Percentiles rank a stretch among this genome's conserved stretches.
Evolutionary conservation across 75 land plant genomes (phyloP).

Genomic region (Pinus tabuliformis): DNA sequence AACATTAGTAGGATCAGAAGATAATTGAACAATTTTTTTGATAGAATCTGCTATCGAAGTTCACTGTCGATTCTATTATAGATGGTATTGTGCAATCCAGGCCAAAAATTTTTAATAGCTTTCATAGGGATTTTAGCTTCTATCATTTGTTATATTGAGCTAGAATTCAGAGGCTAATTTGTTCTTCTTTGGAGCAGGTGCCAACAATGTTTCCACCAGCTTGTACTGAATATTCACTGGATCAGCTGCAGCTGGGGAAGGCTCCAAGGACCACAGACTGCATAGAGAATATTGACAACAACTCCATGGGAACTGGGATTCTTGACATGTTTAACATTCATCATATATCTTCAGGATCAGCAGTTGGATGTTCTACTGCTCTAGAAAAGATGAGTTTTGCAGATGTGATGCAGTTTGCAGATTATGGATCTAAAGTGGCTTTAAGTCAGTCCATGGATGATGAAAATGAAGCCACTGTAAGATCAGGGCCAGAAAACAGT

Average conservation of each 20-base stretch:
- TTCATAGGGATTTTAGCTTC: too few relatives aligned
- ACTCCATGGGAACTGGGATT: constrained; percentile 8
- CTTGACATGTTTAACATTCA: constrained; percentile 10
- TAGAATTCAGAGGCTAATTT: too few relatives aligned
- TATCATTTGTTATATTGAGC: too few relatives aligned
- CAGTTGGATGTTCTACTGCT: constrained; percentile 6
- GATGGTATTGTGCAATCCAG: too few relatives aligned
- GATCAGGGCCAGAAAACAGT: constrained; percentile 10
- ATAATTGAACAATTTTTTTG: too few relatives aligned
- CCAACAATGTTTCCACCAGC: constrained; percentile 10
- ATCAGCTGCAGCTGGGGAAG: constrained; percentile 5
- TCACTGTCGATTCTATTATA: too few relatives aligned
- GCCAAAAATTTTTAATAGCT: too few relatives aligned
- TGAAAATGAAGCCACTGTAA: constrained; percentile 7
- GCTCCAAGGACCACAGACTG: neutral
- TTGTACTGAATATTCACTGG: constrained; percentile 6
- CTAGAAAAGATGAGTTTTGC: constrained; percentile 52
- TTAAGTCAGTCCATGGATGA: constrained; percentile 16
- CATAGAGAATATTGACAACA: constrained; percentile 4
- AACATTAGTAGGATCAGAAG: too few relatives aligned
- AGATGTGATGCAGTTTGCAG: constrained; percentile 73
- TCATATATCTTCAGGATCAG: neutral
- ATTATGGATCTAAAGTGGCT: constrained; percentile 49
- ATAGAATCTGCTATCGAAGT: too few relatives aligned
- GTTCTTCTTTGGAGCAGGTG: neutral